Base-by-base conservation (phyloP, 2,329 filamentous ascomycete genomes). In the Verticillium albo-atrum region DNA sequence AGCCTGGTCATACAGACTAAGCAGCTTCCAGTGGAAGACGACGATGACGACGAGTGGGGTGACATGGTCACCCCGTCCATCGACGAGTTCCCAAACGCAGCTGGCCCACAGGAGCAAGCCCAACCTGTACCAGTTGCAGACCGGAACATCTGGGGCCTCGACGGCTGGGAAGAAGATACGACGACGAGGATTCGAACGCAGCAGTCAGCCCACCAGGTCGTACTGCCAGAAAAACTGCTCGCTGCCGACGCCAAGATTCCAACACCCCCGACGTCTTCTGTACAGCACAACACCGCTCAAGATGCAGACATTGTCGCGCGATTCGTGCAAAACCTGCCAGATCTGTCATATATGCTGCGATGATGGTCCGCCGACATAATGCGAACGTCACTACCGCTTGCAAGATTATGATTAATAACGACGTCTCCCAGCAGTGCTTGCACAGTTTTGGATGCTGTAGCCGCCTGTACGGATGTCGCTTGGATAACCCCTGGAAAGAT, bases 41-140 rank as follows among this genome's bases (percentile, higher is more conserved):
- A 78, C 0, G 79, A 83, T 5, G 81, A 84, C 2, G 82, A 84
- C 52, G 83, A 86, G 37, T 86, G 83, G 83, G 83, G 83, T 2
- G 83, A 86, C 61, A 86, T 86, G 83, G 74, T 86, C 1, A 74
- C 73, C 7, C 79, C 78, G 3, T 77, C 75, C 57, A 56, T 61
- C 28, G 61, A 50, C 5, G 58, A 63, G 4, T 57, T 27, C 6
- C 42, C 42, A n/a, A 25, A 23, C 23, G 20, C 20, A 23, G n/a
- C 42, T 12, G 3, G 20, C n/a, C 10, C 42, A 20, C n/a, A 23
- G 9, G 20, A 20, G 10, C 20, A 50, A 12, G 42, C 14, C 10
- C 42, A 50, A 20, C n/a, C 42, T 4, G n/a, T 20, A 12, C 20
- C 42, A 26, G n/a, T 25, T 17, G 12, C 15, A 26, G 20, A 14